Percentiles rank a stretch among this genome's conserved stretches.
Conservation (phyloP, 148 eudicot genomes). For the Rhododendron molle region DNA sequence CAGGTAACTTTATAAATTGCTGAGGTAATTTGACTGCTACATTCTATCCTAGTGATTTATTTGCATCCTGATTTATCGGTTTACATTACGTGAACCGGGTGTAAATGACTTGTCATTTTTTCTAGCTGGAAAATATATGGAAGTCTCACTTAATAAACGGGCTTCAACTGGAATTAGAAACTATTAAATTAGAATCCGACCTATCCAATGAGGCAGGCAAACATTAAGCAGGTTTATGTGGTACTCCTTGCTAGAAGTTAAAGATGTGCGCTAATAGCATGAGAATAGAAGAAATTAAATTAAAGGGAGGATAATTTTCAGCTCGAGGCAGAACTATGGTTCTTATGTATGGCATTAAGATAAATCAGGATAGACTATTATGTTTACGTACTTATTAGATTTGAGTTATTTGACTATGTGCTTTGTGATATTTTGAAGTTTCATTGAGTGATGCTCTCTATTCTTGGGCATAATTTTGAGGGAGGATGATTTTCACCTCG, state of each 20-base stretch:
- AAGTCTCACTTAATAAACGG: background rate
- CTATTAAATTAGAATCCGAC: background rate
- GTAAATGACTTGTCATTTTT: background rate
- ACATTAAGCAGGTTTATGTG: background rate
- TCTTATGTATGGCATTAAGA: background rate
- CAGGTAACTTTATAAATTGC: constrained; percentile 33
- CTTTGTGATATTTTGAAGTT: background rate
- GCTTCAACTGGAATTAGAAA: background rate
- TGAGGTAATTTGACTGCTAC: background rate
- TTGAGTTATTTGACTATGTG: background rate
- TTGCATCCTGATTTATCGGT: background rate
- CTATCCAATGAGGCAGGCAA: background rate
- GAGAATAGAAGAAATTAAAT: too few species aligned
- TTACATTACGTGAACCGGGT: background rate
- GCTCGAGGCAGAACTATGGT: background rate
- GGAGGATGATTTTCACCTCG: background rate
- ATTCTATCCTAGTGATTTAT: background rate
- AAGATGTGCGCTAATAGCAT: background rate
- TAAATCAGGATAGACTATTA: background rate
- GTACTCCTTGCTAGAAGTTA: background rate
- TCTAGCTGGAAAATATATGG: background rate
- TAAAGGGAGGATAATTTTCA: background rate
- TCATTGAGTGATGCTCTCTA: background rate
- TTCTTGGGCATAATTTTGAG: background rate
- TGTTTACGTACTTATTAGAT: background rate